These are phyloP conservation scores for Arthrobotrys entomopaga DNA, from an alignment of 2,329 filamentous ascomycete genomes.

Conservation along the genomic window DNA sequence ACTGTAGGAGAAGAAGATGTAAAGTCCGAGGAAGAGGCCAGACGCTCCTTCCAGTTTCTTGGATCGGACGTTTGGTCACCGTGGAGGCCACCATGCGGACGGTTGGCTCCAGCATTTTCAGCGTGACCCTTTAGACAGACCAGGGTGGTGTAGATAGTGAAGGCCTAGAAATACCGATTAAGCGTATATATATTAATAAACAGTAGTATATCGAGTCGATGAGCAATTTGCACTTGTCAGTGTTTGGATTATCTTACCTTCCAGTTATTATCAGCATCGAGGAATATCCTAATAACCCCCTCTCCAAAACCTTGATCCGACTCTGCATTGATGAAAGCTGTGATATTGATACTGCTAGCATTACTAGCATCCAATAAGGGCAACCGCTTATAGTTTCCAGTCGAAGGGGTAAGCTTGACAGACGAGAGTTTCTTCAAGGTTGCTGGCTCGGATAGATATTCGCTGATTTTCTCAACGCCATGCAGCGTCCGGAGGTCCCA, in stretches of 20 bases:
- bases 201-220: constrained; percentile 43
- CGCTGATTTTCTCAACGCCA: constrained; percentile 62
- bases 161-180: constrained; percentile 69
- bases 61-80: constrained; percentile 61
- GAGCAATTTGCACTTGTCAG: background rate
- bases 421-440: constrained; percentile 20
- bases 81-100: constrained; percentile 70
- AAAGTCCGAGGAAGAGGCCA: constrained; percentile 20
- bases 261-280: constrained; percentile 61
- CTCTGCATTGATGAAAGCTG: constrained; percentile 69
- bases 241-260: constrained; percentile 28
- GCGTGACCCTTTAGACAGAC: constrained; percentile 68
- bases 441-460: constrained; percentile 20
- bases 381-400: constrained; percentile 35
- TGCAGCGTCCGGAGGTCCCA: constrained; percentile 69
- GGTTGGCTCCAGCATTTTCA: constrained; percentile 65
- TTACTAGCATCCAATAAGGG: constrained; percentile 25
- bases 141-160: constrained; percentile 72
- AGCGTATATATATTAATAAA: constrained; percentile 52
- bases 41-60: constrained; percentile 51
- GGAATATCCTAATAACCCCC: constrained; percentile 68
- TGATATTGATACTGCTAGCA: constrained; percentile 63
- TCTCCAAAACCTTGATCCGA: constrained; percentile 68
- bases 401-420: constrained; percentile 16
- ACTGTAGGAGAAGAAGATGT: constrained; percentile 65